These are phyloP conservation scores for Fusarium anguioides DNA, from an alignment of 2,329 filamentous ascomycete species.

Conservation along the genomic window DNA sequence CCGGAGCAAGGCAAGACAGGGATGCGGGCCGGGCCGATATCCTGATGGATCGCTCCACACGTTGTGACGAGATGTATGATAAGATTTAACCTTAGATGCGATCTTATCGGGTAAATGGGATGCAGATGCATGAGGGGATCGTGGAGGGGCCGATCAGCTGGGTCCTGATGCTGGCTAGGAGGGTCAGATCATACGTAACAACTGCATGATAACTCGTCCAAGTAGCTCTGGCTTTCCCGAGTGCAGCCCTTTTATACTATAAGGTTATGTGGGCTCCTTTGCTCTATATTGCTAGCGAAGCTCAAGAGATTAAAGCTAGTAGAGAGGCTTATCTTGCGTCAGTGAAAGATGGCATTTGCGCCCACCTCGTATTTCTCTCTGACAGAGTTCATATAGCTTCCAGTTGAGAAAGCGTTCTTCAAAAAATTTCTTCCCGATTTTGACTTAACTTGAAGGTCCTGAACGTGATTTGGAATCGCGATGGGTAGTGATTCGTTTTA, in stretches of 20 bases:
- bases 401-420: neutral
- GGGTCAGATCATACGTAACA: constrained; percentile 10
- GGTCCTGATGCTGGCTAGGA: neutral
- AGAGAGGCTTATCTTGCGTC: neutral
- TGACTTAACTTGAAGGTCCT: neutral
- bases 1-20: neutral
- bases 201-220: neutral
- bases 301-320: neutral
- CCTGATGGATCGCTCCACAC: constrained; percentile 8
- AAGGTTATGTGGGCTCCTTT: neutral
- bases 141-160: neutral
- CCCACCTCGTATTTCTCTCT: neutral
- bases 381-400: neutral
- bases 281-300: neutral
- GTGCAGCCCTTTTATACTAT: neutral
- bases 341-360: neutral
- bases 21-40: constrained; percentile 9
- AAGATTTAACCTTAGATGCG: neutral
- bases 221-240: neutral
- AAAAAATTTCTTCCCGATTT: neutral
- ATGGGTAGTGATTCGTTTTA: neutral
- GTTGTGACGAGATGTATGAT: neutral
- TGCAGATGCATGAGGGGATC: constrained; percentile 16
- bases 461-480: neutral
- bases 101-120: constrained; percentile 4